Base-by-base conservation (phyloP, 495 filamentous ascomycete species). In the Sordaria brevicollis region DNA sequence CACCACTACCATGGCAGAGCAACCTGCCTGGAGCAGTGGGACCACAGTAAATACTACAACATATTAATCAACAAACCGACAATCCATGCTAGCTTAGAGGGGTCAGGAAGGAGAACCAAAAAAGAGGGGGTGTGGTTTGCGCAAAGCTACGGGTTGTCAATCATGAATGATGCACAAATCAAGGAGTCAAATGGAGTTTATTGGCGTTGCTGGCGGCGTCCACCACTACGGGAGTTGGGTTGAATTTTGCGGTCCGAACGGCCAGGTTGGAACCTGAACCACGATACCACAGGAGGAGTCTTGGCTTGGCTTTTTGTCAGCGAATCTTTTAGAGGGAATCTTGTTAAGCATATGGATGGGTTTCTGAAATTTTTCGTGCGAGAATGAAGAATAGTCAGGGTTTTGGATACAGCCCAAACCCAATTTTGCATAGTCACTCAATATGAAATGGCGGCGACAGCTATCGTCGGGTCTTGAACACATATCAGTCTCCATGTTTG, bases 121-220 rank as follows among this genome's bases (percentile, higher is more conserved):
- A 70, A 71, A 35, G 39, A 41, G 37, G 15, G 57, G 43, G 8
- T 62, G 49, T 13, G 17, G 49, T 25, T 62, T 62, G 49, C 49
- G 43, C 35, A 69, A 38, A 69, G 69, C 38, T 68, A 68, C 49
- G 69, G 69, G 38, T 37, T 57, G 49, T 62, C 49, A 62, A 29
- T 31, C 33, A 62, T 25, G 49, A 62, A 62, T 62, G 49, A 68
- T 73, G 67, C 43, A 73, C 33, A 43, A 69, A 35, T 41, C 70
- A 66, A 35, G 70, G 70, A 62, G 25, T 62, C 25, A 62, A 29
- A 67, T 36, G 70, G 72, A 72, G 71, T 72, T 72, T 67, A 66
- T 65, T 33, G 73, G 73, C 73, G 73, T 74, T 74, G 73, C 71
- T 68, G 71, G 68, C 68, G 73, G 73, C 73, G 73, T 74, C 70